Evolutionary conservation across 2,329 filamentous ascomycete genomes (phyloP).

Genomic region (Diaporthe nobilis): DNA sequence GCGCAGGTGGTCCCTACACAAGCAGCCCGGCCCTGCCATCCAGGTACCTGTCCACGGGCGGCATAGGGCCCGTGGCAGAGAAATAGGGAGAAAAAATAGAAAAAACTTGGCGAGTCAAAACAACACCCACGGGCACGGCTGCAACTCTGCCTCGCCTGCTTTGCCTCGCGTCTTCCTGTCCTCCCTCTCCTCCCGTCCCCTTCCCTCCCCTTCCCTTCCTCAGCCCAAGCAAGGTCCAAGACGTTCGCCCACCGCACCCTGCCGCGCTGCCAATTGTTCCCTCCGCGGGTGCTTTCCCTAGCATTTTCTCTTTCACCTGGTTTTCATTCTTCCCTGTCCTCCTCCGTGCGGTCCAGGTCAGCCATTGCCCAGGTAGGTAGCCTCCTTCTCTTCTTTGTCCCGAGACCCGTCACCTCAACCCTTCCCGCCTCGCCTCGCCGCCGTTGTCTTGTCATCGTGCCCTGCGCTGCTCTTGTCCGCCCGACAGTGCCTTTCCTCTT

Average conservation of each 20-base stretch:
- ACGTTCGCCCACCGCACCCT: constrained; percentile 38
- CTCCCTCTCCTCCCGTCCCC: constrained; percentile 6
- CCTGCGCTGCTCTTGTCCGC: neutral
- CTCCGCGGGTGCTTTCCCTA: constrained; percentile 40
- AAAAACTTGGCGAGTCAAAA: constrained; percentile 36
- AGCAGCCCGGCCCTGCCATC: neutral
- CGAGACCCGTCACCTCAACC: constrained; percentile 10
- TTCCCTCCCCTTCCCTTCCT: constrained; percentile 7
- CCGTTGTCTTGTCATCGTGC: neutral
- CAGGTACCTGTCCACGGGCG: constrained; percentile 1
- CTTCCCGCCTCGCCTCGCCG: neutral
- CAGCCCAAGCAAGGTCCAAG: constrained; percentile 40
- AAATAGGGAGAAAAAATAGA: constrained; percentile 35
- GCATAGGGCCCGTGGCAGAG: neutral
- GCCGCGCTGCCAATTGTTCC: constrained; percentile 41
- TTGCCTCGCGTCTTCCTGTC: constrained; percentile 9
- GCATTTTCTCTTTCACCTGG: constrained; percentile 41
- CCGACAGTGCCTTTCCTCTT: neutral
- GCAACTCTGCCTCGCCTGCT: constrained; percentile 27
- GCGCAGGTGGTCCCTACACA: neutral
- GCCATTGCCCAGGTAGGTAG: constrained; percentile 10
- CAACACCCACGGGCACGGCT: constrained; percentile 39
- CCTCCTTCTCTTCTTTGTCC: constrained; percentile 13
- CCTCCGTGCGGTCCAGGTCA: constrained; percentile 8
- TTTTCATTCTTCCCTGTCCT: constrained; percentile 33